phyloP scores from a whole-genome alignment of 2,329 filamentous ascomycete species.

The Aspergillus intermedius region DNA sequence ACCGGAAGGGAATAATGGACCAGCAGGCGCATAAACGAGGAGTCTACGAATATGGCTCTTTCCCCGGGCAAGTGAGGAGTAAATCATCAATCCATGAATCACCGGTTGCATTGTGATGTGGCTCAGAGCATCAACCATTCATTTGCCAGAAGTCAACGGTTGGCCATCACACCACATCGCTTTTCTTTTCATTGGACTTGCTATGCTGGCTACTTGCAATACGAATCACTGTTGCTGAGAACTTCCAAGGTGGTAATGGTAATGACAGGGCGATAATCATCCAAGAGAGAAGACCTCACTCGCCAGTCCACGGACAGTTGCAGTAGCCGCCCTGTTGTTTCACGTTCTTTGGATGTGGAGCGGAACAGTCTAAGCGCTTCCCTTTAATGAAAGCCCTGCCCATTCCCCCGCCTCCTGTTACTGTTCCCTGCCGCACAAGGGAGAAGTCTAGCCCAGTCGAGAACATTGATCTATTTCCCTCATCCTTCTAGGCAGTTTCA shows the following conservation, averaged over 20 bases:
- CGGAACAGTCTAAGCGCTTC: background rate
- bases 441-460: slow-evolving; percentile 4
- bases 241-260: background rate
- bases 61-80: background rate
- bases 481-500: background rate
- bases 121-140: background rate
- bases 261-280: no score
- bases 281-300: background rate
- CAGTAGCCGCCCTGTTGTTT: slow-evolving; percentile 5
- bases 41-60: no score
- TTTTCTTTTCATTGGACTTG: background rate
- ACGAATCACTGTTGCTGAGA: background rate
- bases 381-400: background rate
- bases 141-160: background rate
- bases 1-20: no score
- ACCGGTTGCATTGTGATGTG: background rate
- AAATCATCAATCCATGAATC: background rate
- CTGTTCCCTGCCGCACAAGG: no score
- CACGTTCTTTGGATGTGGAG: slow-evolving; percentile 8
- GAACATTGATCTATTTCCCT: slow-evolving; percentile 1
- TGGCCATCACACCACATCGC: background rate
- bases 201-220: background rate
- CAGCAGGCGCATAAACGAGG: no score
- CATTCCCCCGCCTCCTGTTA: background rate
- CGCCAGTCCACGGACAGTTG: slow-evolving; percentile 6